These are phyloP conservation scores for Tagetes erecta DNA, from an alignment of 129 eudicot genomes.

Conservation along the genomic window DNA sequence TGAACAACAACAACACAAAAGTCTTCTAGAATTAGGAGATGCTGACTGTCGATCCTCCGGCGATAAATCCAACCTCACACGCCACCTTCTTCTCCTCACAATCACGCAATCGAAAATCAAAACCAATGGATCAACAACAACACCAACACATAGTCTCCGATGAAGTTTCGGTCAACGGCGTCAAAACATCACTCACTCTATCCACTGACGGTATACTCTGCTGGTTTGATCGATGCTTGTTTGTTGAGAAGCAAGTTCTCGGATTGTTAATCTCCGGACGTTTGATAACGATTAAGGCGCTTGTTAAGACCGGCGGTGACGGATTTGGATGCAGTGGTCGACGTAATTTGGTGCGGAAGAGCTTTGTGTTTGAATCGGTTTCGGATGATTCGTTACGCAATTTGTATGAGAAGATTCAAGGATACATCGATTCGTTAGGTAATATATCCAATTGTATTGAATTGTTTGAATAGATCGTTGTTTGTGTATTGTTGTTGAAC, in stretches of 20 bases:
- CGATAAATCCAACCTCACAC: constrained; percentile 25
- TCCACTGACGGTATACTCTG: constrained; percentile 50
- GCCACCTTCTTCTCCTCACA: constrained; percentile 1
- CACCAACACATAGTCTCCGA: constrained; percentile 41
- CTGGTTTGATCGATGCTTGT: constrained; percentile 47
- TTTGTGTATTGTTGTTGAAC: background rate
- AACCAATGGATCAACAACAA: constrained; percentile 25
- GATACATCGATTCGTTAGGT: constrained; percentile 74
- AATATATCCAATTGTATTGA: background rate
- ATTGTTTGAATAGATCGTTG: background rate
- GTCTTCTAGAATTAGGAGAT: background rate
- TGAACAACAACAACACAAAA: constrained; percentile 1
- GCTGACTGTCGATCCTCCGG: constrained; percentile 30
- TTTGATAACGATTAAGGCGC: constrained; percentile 48
- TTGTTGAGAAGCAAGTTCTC: constrained; percentile 66
- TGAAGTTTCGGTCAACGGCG: constrained; percentile 47
- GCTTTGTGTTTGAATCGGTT: constrained; percentile 45
- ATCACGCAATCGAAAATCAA: constrained; percentile 8
- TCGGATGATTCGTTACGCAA: constrained; percentile 39
- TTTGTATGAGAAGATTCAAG: constrained; percentile 57
- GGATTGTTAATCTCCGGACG: constrained; percentile 52
- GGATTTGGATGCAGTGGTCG: constrained; percentile 35
- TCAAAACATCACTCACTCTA: constrained; percentile 41
- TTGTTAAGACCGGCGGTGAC: constrained; percentile 29
- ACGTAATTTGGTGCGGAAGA: constrained; percentile 44